Percentiles rank a stretch among this genome's conserved stretches.
Conservation (phyloP, 192 early-diverging fungal species). For the Coemansia sp. region DNA sequence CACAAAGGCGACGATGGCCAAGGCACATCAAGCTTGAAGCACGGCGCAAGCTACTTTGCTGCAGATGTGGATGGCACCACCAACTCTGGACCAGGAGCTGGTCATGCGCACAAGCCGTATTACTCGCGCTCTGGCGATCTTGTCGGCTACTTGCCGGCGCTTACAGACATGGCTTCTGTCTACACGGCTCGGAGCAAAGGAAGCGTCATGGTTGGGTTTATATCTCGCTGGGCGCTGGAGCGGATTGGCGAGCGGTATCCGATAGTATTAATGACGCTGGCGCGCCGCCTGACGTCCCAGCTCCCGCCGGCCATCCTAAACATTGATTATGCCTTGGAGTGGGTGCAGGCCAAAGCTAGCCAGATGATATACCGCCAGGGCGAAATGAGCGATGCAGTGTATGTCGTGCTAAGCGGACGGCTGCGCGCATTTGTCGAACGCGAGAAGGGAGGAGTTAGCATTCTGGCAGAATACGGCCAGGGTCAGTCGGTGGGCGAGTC, state of each 20-base stretch:
- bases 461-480: slow-evolving; percentile 91
- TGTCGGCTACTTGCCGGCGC: slow-evolving; percentile 88
- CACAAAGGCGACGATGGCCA: background rate
- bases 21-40: background rate
- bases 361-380: slow-evolving; percentile 91
- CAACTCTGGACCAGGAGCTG: background rate
- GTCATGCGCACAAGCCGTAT: slow-evolving; percentile 60
- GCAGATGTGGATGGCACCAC: background rate
- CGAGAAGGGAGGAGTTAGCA: slow-evolving; percentile 69
- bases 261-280: slow-evolving; percentile 78
- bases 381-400: slow-evolving; percentile 85
- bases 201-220: slow-evolving; percentile 81
- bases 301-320: slow-evolving; percentile 82
- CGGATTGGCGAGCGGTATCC: slow-evolving; percentile 86
- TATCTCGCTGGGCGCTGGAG: slow-evolving; percentile 83
- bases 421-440: slow-evolving; percentile 81
- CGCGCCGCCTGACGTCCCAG: slow-evolving; percentile 80
- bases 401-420: slow-evolving; percentile 92
- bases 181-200: slow-evolving; percentile 82
- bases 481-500: slow-evolving; percentile 96
- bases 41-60: background rate
- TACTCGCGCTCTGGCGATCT: slow-evolving; percentile 82
- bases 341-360: slow-evolving; percentile 92
- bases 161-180: slow-evolving; percentile 90
- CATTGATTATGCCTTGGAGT: slow-evolving; percentile 87